These are phyloP conservation scores for Endoconidiophora laricicola DNA, from an alignment of 2,329 filamentous ascomycete species.

Conservation along the genomic window DNA sequence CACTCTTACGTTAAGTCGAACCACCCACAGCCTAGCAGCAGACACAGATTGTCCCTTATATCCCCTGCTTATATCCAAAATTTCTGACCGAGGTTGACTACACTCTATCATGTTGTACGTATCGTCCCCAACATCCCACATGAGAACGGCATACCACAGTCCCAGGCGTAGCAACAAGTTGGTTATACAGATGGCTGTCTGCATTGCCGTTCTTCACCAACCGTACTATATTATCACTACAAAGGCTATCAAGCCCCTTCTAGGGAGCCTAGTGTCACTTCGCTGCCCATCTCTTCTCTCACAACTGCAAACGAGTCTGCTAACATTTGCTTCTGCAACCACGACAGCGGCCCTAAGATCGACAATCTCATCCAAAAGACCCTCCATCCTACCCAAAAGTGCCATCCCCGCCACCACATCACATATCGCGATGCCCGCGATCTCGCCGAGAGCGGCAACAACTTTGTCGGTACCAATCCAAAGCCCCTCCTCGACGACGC, in stretches of 20 bases:
- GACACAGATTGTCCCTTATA: too few relatives aligned
- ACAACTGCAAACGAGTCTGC: not conserved
- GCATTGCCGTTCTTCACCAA: too few relatives aligned
- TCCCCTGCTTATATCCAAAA: too few relatives aligned
- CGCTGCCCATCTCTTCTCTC: not conserved
- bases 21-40: too few relatives aligned
- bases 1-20: too few relatives aligned
- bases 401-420: slow-evolving; percentile 2
- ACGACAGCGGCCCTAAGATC: slow-evolving; percentile 2
- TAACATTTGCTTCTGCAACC: not conserved
- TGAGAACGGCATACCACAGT: too few relatives aligned
- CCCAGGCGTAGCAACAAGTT: too few relatives aligned
- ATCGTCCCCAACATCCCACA: not conserved
- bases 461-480: slow-evolving; percentile 14
- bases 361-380: slow-evolving; percentile 7
- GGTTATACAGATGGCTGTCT: too few relatives aligned
- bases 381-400: not conserved
- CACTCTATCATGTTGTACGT: slow-evolving; percentile 10
- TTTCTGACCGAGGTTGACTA: not conserved
- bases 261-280: too few relatives aligned
- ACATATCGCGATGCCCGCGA: slow-evolving; percentile 1
- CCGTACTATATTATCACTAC: too few relatives aligned
- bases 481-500: not conserved
- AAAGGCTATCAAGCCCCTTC: too few relatives aligned
- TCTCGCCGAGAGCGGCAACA: slow-evolving; percentile 11